Evolutionary conservation across 257 asterid species (phyloP).

Genomic region (Solanum commersonii): DNA sequence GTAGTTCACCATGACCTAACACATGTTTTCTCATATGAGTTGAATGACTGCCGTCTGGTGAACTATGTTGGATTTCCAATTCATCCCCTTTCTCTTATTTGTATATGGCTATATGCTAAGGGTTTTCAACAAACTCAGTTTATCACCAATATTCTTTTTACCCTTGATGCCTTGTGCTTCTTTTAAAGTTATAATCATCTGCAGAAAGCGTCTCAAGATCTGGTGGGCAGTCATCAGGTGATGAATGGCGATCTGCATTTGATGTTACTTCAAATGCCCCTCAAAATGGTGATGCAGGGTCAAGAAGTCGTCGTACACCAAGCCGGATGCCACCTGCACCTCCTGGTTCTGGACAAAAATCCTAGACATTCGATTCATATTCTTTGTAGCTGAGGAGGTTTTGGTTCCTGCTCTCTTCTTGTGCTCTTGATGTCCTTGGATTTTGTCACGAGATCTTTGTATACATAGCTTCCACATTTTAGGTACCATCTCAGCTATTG

Average conservation of each 20-base stretch:
- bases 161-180: neutral
- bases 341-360: neutral
- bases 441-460: neutral
- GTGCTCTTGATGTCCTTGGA: neutral
- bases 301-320: slow-evolving; percentile 8
- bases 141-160: neutral
- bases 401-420: neutral
- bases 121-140: neutral
- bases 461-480: neutral
- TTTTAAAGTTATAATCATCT: neutral
- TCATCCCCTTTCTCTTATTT: neutral
- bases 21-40: neutral
- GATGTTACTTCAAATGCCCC: neutral
- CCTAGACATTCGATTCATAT: neutral
- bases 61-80: neutral
- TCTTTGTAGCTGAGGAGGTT: neutral
- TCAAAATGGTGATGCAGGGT: slow-evolving; percentile 4
- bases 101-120: too few relatives aligned
- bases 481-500: neutral
- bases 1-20: neutral
- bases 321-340: slow-evolving; percentile 17
- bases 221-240: slow-evolving; percentile 1
- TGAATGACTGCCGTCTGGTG: neutral
- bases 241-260: slow-evolving; percentile 16
- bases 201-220: slow-evolving; percentile 2